These are phyloP conservation scores for Fusarium tanahbumbuense DNA, from an alignment of 2,329 filamentous ascomycete genomes.

Conservation along the genomic window DNA sequence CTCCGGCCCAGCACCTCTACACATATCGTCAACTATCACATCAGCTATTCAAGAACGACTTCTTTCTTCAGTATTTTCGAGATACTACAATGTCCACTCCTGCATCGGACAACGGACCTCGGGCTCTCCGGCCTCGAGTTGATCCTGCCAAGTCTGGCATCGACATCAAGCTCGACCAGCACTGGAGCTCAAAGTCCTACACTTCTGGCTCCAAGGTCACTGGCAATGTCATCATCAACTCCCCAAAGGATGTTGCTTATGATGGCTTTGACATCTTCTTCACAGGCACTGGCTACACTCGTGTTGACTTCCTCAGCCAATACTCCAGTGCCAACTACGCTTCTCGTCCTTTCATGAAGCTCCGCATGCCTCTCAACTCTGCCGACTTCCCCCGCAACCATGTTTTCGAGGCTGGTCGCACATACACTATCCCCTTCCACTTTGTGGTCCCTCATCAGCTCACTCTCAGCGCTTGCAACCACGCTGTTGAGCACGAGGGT, in stretches of 20 bases:
- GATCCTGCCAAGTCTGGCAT: constrained; percentile 52
- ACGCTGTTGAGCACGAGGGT: constrained; percentile 57
- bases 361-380: constrained; percentile 64
- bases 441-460: constrained; percentile 70
- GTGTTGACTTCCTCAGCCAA: constrained; percentile 62
- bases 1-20: constrained; percentile 27
- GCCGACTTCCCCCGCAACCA: constrained; percentile 60
- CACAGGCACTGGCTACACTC: constrained; percentile 62
- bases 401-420: constrained; percentile 60
- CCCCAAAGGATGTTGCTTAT: constrained; percentile 60
- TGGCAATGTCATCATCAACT: constrained; percentile 61
- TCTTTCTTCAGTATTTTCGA: constrained; percentile 6
- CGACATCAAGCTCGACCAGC: constrained; percentile 62
- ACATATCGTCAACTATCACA: constrained; percentile 28
- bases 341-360: constrained; percentile 66
- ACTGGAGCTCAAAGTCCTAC: constrained; percentile 67
- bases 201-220: constrained; percentile 64
- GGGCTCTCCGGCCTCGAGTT: constrained; percentile 30
- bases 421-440: constrained; percentile 66
- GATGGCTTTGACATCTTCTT: constrained; percentile 65
- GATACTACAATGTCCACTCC: constrained; percentile 43
- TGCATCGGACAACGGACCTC: constrained; percentile 42
- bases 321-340: constrained; percentile 61
- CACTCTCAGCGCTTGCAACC: constrained; percentile 67
- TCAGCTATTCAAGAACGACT: constrained; percentile 17